Evolutionary conservation across 129 eudicot genomes (phyloP), one percentile per base, ranked within the genome.

Genomic region (Solidago caesia): DNA sequence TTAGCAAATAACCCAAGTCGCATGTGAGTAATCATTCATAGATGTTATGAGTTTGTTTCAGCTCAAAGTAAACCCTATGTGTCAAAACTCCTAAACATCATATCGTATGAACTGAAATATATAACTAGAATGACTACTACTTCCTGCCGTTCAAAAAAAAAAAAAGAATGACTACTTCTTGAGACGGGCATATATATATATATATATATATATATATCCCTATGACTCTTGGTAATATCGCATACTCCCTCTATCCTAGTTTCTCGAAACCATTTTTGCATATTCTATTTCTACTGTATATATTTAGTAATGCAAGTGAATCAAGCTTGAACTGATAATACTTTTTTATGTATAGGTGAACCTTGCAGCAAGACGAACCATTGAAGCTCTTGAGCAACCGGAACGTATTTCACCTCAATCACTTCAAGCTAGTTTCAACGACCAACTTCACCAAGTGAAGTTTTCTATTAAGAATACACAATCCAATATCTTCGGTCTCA

Each of bases 361-460:
- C 72, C 52, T 67, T 66, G 82, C 75, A 5, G 91, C 81, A 58
- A 77, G 81, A 74, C 74, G 71, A 41, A 79, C 85, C 48, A 68
- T 86, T 63, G 46, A 84, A 79, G 82, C 73, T 72, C 75, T 89
- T 70, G 81, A 81, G 66, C 81, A 72, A 64, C 89, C 89, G 13
- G 85, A 80, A 47, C 46, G 61, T 60, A 72, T 85, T 65, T 83
- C 86, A 51, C 87, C 89, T 82, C 82, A 12, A 62, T 64, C 65
- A 58, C 52, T 89, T 72, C 91, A 84, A 49, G 82, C 86, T 44
- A 70, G 71, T 57, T 65, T 86, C 47, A 72, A 72, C 75, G 78
- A 84, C 53, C 86, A 82, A 52, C 64, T 86, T 73, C 81, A 82
- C 55, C 78, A 82, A 75, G 57, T 83, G 15, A 77, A 72, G 48